Evolutionary conservation across 768 basidiomycete genomes (phyloP).

Genomic region (Pleurotus platypus): DNA sequence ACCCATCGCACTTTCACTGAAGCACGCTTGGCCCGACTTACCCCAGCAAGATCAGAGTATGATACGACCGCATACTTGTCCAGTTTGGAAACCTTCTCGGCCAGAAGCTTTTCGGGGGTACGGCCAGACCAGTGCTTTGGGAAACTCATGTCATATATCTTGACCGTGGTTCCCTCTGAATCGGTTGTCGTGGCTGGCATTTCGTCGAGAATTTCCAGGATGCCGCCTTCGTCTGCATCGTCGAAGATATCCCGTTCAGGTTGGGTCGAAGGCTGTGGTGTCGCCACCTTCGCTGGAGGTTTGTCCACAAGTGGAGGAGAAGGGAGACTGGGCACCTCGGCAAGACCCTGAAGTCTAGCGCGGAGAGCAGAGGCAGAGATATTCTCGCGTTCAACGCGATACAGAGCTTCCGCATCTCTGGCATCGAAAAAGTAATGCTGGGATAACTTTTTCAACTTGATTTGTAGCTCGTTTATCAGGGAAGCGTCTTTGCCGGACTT

Average conservation of each 20-base stretch:
- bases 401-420: slow-evolving; percentile 58
- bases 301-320: not conserved
- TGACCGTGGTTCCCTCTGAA: slow-evolving; percentile 47
- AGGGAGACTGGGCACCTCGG: not conserved
- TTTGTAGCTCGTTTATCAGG: slow-evolving; percentile 35
- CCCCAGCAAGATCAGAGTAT: slow-evolving; percentile 62
- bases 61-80: slow-evolving; percentile 76
- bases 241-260: slow-evolving; percentile 47
- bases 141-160: slow-evolving; percentile 67
- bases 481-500: slow-evolving; percentile 11
- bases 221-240: slow-evolving; percentile 48
- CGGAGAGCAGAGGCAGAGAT: slow-evolving; percentile 41
- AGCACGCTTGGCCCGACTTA: slow-evolving; percentile 74
- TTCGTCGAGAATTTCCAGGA: slow-evolving; percentile 73
- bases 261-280: not conserved
- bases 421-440: slow-evolving; percentile 70
- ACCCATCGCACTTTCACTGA: slow-evolving; percentile 74
- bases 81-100: slow-evolving; percentile 60
- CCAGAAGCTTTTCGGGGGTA: slow-evolving; percentile 71
- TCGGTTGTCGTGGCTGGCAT: slow-evolving; percentile 56
- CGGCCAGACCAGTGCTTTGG: slow-evolving; percentile 84
- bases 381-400: slow-evolving; percentile 50
- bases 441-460: slow-evolving; percentile 43
- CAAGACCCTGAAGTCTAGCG: slow-evolving; percentile 30
- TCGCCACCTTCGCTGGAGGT: not conserved